A percentile compares a stretch with the other conserved stretches of the same genome.
phyloP scores from a whole-genome alignment of 2,329 filamentous ascomycete genomes.

The Alternaria longipes region DNA sequence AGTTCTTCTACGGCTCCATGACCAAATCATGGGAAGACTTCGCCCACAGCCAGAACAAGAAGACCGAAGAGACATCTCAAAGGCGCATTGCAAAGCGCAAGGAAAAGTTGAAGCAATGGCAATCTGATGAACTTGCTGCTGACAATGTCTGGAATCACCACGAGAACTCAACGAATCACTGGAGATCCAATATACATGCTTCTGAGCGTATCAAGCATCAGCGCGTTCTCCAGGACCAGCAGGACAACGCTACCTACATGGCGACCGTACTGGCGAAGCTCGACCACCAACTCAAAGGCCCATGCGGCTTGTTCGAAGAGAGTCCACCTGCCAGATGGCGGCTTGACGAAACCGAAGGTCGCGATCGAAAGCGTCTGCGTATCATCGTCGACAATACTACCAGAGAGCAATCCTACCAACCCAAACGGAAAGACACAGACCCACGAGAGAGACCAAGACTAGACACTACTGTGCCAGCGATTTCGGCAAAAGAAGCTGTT shows the following conservation, averaged over 20 bases:
- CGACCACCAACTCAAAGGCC: slow-evolving; percentile 78
- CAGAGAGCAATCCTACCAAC: slow-evolving; percentile 78
- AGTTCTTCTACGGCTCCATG: slow-evolving; percentile 81
- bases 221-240: slow-evolving; percentile 87
- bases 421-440: slow-evolving; percentile 77
- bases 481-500: slow-evolving; percentile 41
- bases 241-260: slow-evolving; percentile 85
- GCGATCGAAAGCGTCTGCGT: slow-evolving; percentile 91
- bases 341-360: slow-evolving; percentile 92
- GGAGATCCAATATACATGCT: slow-evolving; percentile 94
- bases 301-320: slow-evolving; percentile 81
- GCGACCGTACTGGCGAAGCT: slow-evolving; percentile 79
- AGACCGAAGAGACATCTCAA: slow-evolving; percentile 78
- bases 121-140: slow-evolving; percentile 70
- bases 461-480: slow-evolving; percentile 54
- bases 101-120: slow-evolving; percentile 85
- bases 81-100: slow-evolving; percentile 76
- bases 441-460: slow-evolving; percentile 58
- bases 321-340: slow-evolving; percentile 78
- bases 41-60: slow-evolving; percentile 81
- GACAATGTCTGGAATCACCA: slow-evolving; percentile 82
- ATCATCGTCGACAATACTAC: slow-evolving; percentile 78
- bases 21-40: slow-evolving; percentile 89
- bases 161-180: slow-evolving; percentile 84
- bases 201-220: slow-evolving; percentile 94